A percentile compares a stretch with the other conserved stretches of the same genome.
These are phyloP conservation scores for Globisporangium spiculum DNA, from an alignment of 352 stramenopile genomes.

Conservation along the genomic window DNA sequence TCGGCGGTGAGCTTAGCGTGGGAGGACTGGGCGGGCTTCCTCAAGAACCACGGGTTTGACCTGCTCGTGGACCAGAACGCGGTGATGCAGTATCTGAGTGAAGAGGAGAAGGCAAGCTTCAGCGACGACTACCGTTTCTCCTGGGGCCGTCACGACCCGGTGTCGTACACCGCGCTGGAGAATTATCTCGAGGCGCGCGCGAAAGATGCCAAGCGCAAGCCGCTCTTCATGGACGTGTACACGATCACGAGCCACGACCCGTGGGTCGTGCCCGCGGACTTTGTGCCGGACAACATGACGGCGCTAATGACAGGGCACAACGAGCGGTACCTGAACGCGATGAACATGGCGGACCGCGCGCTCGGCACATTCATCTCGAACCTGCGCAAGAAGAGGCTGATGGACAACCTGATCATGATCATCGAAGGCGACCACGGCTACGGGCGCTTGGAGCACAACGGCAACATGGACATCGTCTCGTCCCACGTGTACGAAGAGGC, in stretches of 20 bases:
- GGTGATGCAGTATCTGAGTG: slow-evolving; percentile 55
- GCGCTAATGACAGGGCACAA: slow-evolving; percentile 56
- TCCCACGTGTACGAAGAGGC: slow-evolving; percentile 62
- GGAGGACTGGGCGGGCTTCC: slow-evolving; percentile 67
- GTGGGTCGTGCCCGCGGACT: slow-evolving; percentile 46
- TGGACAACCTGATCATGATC: slow-evolving; percentile 74
- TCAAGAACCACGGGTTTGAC: slow-evolving; percentile 62
- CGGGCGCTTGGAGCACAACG: slow-evolving; percentile 60
- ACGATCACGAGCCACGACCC: slow-evolving; percentile 70
- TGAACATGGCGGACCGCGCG: slow-evolving; percentile 63
- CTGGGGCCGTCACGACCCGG: slow-evolving; percentile 62
- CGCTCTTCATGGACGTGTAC: slow-evolving; percentile 77
- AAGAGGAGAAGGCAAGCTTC: slow-evolving; percentile 44
- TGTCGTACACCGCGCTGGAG: slow-evolving; percentile 65
- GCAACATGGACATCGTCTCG: slow-evolving; percentile 51
- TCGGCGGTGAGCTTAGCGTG: slow-evolving; percentile 50
- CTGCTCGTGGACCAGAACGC: slow-evolving; percentile 57
- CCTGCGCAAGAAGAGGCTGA: slow-evolving; percentile 47
- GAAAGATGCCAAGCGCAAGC: slow-evolving; percentile 45
- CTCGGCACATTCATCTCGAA: slow-evolving; percentile 53
- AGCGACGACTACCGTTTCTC: slow-evolving; percentile 56
- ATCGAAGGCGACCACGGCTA: slow-evolving; percentile 68
- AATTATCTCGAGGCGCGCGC: slow-evolving; percentile 49
- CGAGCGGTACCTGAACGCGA: slow-evolving; percentile 56
- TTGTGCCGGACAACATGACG: slow-evolving; percentile 39